These are phyloP conservation scores for Saraca asoca DNA, from an alignment of 331 rosid species.

Conservation along the genomic window DNA sequence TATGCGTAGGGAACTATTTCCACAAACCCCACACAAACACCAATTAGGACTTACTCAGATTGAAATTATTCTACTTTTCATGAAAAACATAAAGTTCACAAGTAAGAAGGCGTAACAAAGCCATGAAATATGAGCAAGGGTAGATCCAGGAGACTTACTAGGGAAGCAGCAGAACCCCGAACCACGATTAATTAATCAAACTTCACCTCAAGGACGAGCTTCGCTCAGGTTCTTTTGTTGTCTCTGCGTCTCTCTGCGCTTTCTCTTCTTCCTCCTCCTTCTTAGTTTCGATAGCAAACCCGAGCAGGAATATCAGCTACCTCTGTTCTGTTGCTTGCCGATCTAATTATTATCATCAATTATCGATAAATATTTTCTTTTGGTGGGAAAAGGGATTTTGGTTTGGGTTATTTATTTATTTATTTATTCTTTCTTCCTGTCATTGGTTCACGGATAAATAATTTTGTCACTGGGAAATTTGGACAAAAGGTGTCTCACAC, in stretches of 20 bases:
- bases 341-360: neutral
- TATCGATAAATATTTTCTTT: neutral
- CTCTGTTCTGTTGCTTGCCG: neutral
- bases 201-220: slow-evolving; percentile 11
- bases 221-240: slow-evolving; percentile 20
- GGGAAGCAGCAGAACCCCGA: slow-evolving; percentile 10
- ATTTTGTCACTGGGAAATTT: too few species aligned
- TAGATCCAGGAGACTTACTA: slow-evolving; percentile 35
- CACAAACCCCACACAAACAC: neutral
- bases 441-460: too few species aligned
- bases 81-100: neutral
- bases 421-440: too few species aligned
- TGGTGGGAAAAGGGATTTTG: too few species aligned
- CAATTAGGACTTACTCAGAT: neutral
- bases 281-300: slow-evolving; percentile 14
- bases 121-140: slow-evolving; percentile 1
- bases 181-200: neutral
- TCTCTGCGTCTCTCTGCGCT: neutral
- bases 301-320: neutral
- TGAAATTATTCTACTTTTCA: neutral
- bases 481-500: too few species aligned
- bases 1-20: neutral
- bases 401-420: too few species aligned
- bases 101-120: neutral
- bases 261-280: neutral